Conservation (phyloP, 192 early-diverging fungal species). For the Phlyctochytrium arcticum region DNA sequence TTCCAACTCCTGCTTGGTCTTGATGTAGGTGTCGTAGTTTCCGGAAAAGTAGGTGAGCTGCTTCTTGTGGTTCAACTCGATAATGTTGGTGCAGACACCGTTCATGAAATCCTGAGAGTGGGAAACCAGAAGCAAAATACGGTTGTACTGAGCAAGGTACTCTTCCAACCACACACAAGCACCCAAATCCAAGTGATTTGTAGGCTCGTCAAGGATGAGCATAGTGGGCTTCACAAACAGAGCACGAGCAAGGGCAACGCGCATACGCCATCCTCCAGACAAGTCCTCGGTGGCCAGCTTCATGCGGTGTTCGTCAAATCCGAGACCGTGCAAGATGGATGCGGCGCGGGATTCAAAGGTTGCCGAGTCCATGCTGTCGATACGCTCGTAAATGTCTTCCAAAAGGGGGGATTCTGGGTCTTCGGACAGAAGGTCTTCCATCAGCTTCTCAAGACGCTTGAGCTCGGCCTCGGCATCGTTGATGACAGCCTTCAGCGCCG, state of each 20-base stretch:
- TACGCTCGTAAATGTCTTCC: conserved; percentile 95
- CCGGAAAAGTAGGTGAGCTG: conserved; percentile 92
- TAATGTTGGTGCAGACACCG: conserved; percentile 93
- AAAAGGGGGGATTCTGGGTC: conserved; percentile 84
- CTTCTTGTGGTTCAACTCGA: conserved; percentile 86
- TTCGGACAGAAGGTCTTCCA: conserved; percentile 82
- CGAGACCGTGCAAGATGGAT: conserved; percentile 88
- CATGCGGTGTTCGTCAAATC: conserved; percentile 87
- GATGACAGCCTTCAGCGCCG: conserved; percentile 90
- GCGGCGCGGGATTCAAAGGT: conserved; percentile 94
- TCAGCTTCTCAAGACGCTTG: conserved; percentile 82
- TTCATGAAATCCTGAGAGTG: conserved; percentile 97
- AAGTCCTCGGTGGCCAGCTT: conserved; percentile 90
- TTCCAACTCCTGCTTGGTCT: conserved; percentile 91
- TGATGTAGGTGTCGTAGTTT: conserved; percentile 95
- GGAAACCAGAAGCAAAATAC: conserved; percentile 83
- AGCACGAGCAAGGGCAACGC: conserved; percentile 93
- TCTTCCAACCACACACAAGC: conserved; percentile 85
- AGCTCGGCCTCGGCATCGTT: conserved; percentile 84
- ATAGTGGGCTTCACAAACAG: conserved; percentile 90
- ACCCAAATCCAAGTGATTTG: conserved; percentile 87
- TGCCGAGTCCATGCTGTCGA: conserved; percentile 84
- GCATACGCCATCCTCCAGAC: conserved; percentile 99
- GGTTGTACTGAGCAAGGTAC: conserved; percentile 72
- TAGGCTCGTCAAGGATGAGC: conserved; percentile 58